phyloP scores from a whole-genome alignment of 345 rosid genomes.

The Aethionema arabicum region DNA sequence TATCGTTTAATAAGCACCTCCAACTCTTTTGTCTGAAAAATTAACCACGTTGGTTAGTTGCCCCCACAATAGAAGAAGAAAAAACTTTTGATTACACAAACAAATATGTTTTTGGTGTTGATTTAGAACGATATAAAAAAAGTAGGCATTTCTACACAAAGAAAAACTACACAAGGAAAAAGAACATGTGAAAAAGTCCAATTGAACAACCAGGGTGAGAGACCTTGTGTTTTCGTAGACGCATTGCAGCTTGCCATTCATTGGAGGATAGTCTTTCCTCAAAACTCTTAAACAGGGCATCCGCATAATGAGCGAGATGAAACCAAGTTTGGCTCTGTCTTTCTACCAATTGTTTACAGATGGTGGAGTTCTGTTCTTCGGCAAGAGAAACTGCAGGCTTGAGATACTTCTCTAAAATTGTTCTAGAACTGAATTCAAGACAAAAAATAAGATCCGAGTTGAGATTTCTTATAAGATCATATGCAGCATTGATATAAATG shows the following conservation, averaged over 20 bases:
- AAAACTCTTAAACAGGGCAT: slow-evolving; percentile 79
- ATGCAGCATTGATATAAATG: slow-evolving; percentile 17
- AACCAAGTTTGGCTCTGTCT: slow-evolving; percentile 82
- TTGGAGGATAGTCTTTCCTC: slow-evolving; percentile 87
- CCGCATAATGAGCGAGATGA: slow-evolving; percentile 93
- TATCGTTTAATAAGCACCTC: slow-evolving; percentile 69
- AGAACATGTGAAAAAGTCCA: neutral
- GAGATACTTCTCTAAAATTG: slow-evolving; percentile 87
- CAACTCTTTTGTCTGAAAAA: slow-evolving; percentile 63
- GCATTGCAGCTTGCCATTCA: slow-evolving; percentile 98
- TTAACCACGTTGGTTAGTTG: slow-evolving; percentile 17
- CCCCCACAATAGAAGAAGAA: slow-evolving; percentile 17
- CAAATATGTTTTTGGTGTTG: neutral
- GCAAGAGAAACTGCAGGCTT: slow-evolving; percentile 88
- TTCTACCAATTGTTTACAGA: slow-evolving; percentile 60
- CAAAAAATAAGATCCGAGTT: slow-evolving; percentile 15
- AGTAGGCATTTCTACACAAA: slow-evolving; percentile 2
- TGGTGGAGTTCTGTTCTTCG: slow-evolving; percentile 44
- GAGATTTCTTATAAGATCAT: slow-evolving; percentile 23
- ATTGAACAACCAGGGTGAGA: slow-evolving; percentile 10
- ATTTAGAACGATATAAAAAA: neutral
- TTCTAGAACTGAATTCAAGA: slow-evolving; percentile 71
- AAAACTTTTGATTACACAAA: slow-evolving; percentile 5
- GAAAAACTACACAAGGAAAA: slow-evolving; percentile 6
- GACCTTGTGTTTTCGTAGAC: slow-evolving; percentile 92